Conservation (phyloP, 306 rosid species). For the Quercus suber region DNA sequence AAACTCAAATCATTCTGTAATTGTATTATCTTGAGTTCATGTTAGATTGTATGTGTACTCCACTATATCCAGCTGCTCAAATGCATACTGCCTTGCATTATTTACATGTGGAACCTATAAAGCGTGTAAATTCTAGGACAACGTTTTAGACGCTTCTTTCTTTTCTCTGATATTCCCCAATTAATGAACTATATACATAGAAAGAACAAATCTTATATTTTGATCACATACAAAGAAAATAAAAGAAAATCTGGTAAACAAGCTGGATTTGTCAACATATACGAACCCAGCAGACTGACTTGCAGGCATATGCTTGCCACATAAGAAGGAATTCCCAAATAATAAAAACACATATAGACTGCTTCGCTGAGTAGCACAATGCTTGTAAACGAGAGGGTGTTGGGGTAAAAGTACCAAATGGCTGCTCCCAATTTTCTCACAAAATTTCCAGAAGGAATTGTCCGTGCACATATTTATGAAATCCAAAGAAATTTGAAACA, state of each 20-base stretch:
- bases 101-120: neutral
- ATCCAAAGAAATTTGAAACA: neutral
- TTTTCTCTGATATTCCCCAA: neutral
- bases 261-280: too few species aligned
- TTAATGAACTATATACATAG: neutral
- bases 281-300: neutral
- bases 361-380: neutral
- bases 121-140: neutral
- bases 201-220: neutral
- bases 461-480: neutral
- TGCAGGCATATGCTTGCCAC: neutral
- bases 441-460: neutral
- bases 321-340: neutral
- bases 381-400: too few species aligned
- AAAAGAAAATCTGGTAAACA: too few species aligned
- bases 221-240: too few species aligned
- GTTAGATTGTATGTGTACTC: neutral
- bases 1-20: neutral
- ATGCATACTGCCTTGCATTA: conserved; percentile 7
- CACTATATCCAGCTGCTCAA: conserved; percentile 4
- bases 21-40: neutral
- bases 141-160: neutral
- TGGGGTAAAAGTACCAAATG: too few species aligned
- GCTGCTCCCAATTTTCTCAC: neutral
- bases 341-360: too few species aligned